phyloP scores from a whole-genome alignment of 306 rosid species.

The Clitoria ternatea region DNA sequence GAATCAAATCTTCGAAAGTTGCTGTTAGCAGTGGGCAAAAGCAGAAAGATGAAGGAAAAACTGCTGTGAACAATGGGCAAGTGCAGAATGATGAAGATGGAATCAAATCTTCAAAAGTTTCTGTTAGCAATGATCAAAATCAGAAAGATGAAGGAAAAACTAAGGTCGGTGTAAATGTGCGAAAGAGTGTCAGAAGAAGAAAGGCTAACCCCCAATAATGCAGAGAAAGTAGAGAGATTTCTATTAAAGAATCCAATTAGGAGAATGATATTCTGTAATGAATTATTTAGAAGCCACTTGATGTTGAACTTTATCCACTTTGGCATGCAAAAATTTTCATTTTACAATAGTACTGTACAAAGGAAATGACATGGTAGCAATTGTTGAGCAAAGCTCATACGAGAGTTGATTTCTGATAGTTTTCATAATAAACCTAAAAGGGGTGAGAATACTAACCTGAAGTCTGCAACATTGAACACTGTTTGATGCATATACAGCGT shows the following conservation, averaged over 20 bases:
- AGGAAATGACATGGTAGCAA: constrained; percentile 10
- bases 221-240: constrained; percentile 1
- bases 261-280: constrained; percentile 13
- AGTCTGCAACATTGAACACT: not conserved
- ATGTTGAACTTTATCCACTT: constrained; percentile 12
- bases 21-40: constrained; percentile 30
- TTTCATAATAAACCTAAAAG: not conserved
- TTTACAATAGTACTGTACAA: constrained; percentile 17
- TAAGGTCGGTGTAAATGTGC: constrained; percentile 18
- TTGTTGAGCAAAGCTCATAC: not conserved
- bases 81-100: too few relatives aligned
- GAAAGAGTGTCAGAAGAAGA: constrained; percentile 34
- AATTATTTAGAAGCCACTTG: constrained; percentile 3
- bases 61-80: constrained; percentile 30
- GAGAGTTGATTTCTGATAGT: not conserved
- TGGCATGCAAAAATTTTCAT: constrained; percentile 8
- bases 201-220: constrained; percentile 33
- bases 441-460: not conserved
- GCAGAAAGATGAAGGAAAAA: constrained; percentile 22
- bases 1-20: constrained; percentile 28
- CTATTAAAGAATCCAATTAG: not conserved
- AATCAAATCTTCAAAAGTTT: too few relatives aligned
- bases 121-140: too few relatives aligned
- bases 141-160: constrained; percentile 17
- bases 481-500: not conserved